Base-by-base conservation (phyloP, 371 early-diverging fungal genomes). In the Lichtheimia ornata region DNA sequence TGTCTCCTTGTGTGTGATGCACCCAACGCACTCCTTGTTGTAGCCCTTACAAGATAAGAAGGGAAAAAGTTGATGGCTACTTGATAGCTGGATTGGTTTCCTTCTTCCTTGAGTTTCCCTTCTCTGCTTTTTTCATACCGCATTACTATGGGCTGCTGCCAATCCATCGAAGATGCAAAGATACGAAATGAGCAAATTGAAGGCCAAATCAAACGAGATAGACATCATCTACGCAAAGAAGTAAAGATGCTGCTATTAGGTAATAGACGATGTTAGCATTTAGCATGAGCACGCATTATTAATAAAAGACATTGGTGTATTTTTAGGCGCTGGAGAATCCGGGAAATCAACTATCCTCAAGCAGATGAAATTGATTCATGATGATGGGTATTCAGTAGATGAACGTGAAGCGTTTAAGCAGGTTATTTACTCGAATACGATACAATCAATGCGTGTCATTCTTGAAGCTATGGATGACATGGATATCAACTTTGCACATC, bases 291-390 rank as follows among this genome's bases (percentile, higher is more conserved):
- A 15, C 5, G 11, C 47, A 47, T 50, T 62, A 40, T 3, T 27
- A 30, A 13, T 59, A 6, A 15, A 47, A 12, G 12, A 7, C 13
- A 6, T n/a, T 28, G 25, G 15, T 27, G 5, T 40, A 1, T 30
- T 13, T 11, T 67, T 44, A 96, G 97, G 98, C 63, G 94, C 97
- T 30, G 98, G 98, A 66, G 98, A 98, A 82, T 95, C 96, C 4
- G 98, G 98, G 28, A 98, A 98, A 76, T 91, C 92, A 43, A 98
- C 98, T 12, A 94, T 98, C 64, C 73, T 98, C 50, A 98, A 98
- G 71, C 97, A 98, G 71, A 97, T 98, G 96, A 93, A 94, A 72
- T 81, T 97, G 51, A 98, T 98, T 66, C 97, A 98, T 72, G 95
- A 91, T 68, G 90, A 86, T 54, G 95, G 97, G 9, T 98, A 95